Evolutionary conservation across 345 rosid species (phyloP).

Genomic region (Salix arbutifolia): DNA sequence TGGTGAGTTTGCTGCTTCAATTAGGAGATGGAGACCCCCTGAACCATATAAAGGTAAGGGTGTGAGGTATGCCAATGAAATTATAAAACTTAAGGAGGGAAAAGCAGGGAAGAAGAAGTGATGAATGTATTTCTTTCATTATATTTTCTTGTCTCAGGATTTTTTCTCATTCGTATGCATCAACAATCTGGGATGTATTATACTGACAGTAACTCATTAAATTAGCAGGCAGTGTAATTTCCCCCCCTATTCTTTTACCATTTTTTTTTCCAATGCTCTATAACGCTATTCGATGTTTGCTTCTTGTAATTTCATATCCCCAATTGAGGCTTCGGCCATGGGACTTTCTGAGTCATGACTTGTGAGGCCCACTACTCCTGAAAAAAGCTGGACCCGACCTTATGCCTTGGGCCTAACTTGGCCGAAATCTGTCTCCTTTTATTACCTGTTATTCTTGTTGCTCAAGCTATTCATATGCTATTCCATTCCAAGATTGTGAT

Average conservation of each 20-base stretch:
- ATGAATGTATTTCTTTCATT: slow-evolving; percentile 4
- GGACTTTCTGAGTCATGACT: not conserved
- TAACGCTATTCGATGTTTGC: not conserved
- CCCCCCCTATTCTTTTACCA: not conserved
- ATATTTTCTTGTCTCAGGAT: not conserved
- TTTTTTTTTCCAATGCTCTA: no score
- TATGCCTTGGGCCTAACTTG: no score
- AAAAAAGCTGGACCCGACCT: no score
- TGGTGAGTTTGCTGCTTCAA: slow-evolving; percentile 84
- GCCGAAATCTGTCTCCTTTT: no score
- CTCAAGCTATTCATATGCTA: no score
- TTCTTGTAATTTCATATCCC: not conserved
- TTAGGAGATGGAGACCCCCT: slow-evolving; percentile 94
- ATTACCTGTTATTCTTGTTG: no score
- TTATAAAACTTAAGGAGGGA: slow-evolving; percentile 78
- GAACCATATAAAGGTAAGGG: slow-evolving; percentile 99
- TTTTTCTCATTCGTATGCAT: slow-evolving; percentile 1
- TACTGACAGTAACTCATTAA: not conserved
- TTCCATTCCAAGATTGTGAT: no score
- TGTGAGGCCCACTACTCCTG: no score
- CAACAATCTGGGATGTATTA: not conserved
- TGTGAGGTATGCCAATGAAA: slow-evolving; percentile 78
- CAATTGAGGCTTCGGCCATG: not conserved
- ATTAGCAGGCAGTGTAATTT: not conserved
- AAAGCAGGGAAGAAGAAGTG: slow-evolving; percentile 97